Percentiles rank a stretch among this genome's conserved stretches.
Conservation (phyloP, 2,329 filamentous ascomycete genomes). For the Cladosporium sp. region DNA sequence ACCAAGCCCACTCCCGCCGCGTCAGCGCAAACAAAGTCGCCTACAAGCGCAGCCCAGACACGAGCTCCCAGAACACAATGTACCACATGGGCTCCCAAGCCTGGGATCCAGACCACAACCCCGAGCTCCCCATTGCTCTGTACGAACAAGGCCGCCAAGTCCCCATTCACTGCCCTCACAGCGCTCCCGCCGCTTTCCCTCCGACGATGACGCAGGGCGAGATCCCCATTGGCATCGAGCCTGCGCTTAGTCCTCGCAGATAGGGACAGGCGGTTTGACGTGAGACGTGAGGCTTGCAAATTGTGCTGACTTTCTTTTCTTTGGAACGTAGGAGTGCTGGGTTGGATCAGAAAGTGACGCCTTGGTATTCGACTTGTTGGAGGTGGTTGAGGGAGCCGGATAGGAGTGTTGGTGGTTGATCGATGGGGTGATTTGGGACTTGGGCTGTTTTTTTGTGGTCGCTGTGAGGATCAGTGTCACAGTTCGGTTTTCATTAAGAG, state of each 20-base stretch:
- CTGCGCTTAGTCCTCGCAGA: constrained; percentile 2
- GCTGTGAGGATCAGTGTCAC: too few species aligned
- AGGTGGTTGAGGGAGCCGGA: too few species aligned
- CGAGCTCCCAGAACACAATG: neutral
- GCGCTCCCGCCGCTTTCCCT: constrained; percentile 1
- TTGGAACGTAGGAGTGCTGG: neutral
- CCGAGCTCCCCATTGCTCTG: neutral
- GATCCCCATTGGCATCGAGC: constrained; percentile 16
- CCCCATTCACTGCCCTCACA: neutral
- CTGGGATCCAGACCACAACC: neutral
- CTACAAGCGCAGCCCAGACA: neutral
- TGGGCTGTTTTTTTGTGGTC: too few species aligned
- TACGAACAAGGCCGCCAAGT: neutral
- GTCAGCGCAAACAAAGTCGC: neutral
- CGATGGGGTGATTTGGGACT: too few species aligned
- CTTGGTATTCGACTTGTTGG: constrained; percentile 19
- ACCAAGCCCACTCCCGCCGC: constrained; percentile 7
- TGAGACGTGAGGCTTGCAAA: constrained; percentile 17
- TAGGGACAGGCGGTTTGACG: too few species aligned
- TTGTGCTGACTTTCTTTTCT: constrained; percentile 16
- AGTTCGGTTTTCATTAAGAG: too few species aligned
- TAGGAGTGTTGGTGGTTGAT: too few species aligned
- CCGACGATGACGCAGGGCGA: constrained; percentile 10
- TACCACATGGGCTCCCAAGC: neutral
- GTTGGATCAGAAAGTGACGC: constrained; percentile 7